Base-by-base conservation (phyloP, 1,284 basidiomycete species). In the Psilocybe mexicana region DNA sequence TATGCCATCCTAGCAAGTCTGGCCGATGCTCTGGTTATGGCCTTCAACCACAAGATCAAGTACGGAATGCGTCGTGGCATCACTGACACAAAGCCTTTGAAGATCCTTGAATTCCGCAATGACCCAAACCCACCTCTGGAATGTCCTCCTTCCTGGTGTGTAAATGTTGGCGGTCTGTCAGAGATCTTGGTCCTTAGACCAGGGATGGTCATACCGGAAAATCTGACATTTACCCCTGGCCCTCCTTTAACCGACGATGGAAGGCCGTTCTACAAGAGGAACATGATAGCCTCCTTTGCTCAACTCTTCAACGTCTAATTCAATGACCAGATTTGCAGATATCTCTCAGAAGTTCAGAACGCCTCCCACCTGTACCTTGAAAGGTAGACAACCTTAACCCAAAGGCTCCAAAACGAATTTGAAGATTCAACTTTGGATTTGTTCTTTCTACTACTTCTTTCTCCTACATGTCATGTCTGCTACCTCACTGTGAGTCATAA, bases 21-120 rank as follows among this genome's bases (percentile, higher is more conserved):
- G 18, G 69, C 66, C 11, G 63, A 60, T n/a, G 61, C 70, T 45
- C 64, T 74, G 63, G 71, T 57, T 62, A 33, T 58, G 18, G 18
- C 68, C 23, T 75, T 74, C 63, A 74, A 74, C 60, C 65, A 65
- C 42, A 71, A 69, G 43, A 71, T 74, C 55, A 65, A 60, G 50
- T 48, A 60, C 23, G 74, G 72, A 5, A 61, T 75, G 14, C 70
- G 71, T 8, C 65, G 70, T 12, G 69, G 71, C 47, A 36, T 62
- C n/a, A 59, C 58, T 2, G n/a, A 43, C 12, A 50, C 24, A 40
- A 33, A 62, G 24, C 57, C 54, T 25, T 47, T 42, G 10, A 42
- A 50, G 2, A 57, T 59, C 7, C 23, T 18, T 35, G 36, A 52
- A 46, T 61, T 53, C 26, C n/a, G 43, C 11, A 36, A 36, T 5